Conservation (phyloP, 1,139 yeast species). For the Debaryomyces sp. region DNA sequence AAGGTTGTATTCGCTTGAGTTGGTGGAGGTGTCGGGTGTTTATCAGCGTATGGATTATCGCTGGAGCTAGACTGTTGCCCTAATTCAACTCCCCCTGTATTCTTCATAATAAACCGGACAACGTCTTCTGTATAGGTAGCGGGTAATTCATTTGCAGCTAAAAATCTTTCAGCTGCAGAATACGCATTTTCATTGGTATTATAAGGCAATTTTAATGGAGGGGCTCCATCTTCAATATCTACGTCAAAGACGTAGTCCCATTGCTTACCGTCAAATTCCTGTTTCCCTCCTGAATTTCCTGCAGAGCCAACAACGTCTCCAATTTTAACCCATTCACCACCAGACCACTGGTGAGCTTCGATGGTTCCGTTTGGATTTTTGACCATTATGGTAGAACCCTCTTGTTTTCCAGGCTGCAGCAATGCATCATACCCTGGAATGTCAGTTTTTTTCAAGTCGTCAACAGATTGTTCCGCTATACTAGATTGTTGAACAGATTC, state of each 20-base stretch:
- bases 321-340: slow-evolving; percentile 74
- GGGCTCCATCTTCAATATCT: slow-evolving; percentile 87
- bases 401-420: slow-evolving; percentile 63
- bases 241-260: slow-evolving; percentile 97
- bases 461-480: slow-evolving; percentile 65
- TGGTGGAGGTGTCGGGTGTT: slow-evolving; percentile 16
- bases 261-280: slow-evolving; percentile 63
- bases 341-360: slow-evolving; percentile 88
- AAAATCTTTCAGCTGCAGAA: slow-evolving; percentile 75
- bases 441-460: slow-evolving; percentile 67
- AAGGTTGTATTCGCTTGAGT: slow-evolving; percentile 11
- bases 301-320: slow-evolving; percentile 88
- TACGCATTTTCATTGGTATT: slow-evolving; percentile 85
- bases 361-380: slow-evolving; percentile 61
- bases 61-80: slow-evolving; percentile 24
- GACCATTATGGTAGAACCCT: slow-evolving; percentile 86
- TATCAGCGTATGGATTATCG: slow-evolving; percentile 39
- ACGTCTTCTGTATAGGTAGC: slow-evolving; percentile 67
- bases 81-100: slow-evolving; percentile 67
- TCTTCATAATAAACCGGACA: slow-evolving; percentile 77
- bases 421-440: slow-evolving; percentile 67
- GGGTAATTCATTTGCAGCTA: slow-evolving; percentile 79
- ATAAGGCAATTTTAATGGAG: slow-evolving; percentile 87
- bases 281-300: slow-evolving; percentile 55
- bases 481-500: slow-evolving; percentile 65